Evolutionary conservation across 2,329 filamentous ascomycete genomes (phyloP), one percentile per base, ranked within the genome.

Genomic region (Plenodomus tracheiphilus): DNA sequence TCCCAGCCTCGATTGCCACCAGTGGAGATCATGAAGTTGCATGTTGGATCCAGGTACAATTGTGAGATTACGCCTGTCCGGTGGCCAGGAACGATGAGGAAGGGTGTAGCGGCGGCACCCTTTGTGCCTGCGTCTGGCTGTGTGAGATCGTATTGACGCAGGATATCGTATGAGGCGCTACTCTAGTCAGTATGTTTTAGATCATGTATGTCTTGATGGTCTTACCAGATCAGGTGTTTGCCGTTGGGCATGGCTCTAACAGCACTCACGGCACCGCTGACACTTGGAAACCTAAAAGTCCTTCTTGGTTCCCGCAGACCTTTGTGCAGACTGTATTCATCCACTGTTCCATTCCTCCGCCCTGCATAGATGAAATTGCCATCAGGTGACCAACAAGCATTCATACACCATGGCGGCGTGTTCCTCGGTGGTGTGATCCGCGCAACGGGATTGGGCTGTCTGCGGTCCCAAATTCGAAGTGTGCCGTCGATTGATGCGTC

Each of bases 1-100:
- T 97, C 94, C 94, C 94, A 99, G 1, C 94, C 94, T 54, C 94
- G 79, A 54, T 94, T 97, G 0, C 94, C 94, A 4, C 90, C 92
- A 0, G 91, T 89, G 2, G 89, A 93, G 28, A 99, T 82, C 87
- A 99, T 93, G 68, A 92, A 97, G 16, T 85, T 82, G 68, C 90
- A 93, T 0, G 90, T 89, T 4, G 89, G 89, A 69, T 99, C 94
- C 39, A 97, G 80, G 65, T 93, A 94, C 9, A 97, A 76, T 51
- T 88, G 85, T 0, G 88, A 90, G 36, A 97, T 93, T 36, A 96
- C 90, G 38, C 93, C 93, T 0, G 92, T 92, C 15, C 91, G 79
- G 66, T 88, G 94, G 0, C 94, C 94, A 0, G 94, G 94, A 19
- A 99, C 87, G 58, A 99, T 97, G n/a, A 96, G 81, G 72, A 97